These are phyloP conservation scores for Calendula officinalis DNA, from an alignment of 129 eudicot species.

Conservation along the genomic window DNA sequence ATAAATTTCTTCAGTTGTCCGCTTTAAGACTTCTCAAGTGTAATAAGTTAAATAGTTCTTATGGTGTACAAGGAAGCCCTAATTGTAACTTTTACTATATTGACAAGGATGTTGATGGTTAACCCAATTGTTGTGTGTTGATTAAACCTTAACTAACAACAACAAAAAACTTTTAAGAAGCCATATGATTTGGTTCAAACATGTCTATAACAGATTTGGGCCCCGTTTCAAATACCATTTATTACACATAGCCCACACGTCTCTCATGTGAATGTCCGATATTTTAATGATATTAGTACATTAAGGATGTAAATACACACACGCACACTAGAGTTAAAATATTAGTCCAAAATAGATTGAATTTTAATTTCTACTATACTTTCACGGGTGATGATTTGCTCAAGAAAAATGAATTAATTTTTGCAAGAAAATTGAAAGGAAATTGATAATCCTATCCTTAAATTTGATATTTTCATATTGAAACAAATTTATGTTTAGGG, in stretches of 20 bases:
- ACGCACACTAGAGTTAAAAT: background rate
- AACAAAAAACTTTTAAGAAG: conserved; percentile 22
- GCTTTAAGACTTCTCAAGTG: no score
- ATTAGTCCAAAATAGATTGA: background rate
- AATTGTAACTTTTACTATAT: no score
- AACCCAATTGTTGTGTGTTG: conserved; percentile 21
- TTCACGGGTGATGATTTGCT: no score
- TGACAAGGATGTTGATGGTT: conserved; percentile 8
- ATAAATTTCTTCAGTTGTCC: no score
- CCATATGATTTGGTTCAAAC: conserved; percentile 33
- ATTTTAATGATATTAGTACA: background rate
- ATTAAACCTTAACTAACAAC: conserved; percentile 18
- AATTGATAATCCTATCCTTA: no score
- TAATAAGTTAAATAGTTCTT: no score
- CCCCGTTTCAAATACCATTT: conserved; percentile 22
- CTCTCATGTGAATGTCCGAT: background rate
- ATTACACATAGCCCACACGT: conserved; percentile 21
- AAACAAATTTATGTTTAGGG: no score
- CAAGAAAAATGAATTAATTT: no score
- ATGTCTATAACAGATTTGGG: conserved; percentile 34
- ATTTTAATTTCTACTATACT: no score
- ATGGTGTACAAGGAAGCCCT: no score
- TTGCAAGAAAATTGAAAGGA: no score
- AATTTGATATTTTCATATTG: no score
- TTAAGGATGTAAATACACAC: background rate